Evolutionary conservation across 2,329 filamentous ascomycete species (phyloP).

Genomic region (Macrophomina tecta): DNA sequence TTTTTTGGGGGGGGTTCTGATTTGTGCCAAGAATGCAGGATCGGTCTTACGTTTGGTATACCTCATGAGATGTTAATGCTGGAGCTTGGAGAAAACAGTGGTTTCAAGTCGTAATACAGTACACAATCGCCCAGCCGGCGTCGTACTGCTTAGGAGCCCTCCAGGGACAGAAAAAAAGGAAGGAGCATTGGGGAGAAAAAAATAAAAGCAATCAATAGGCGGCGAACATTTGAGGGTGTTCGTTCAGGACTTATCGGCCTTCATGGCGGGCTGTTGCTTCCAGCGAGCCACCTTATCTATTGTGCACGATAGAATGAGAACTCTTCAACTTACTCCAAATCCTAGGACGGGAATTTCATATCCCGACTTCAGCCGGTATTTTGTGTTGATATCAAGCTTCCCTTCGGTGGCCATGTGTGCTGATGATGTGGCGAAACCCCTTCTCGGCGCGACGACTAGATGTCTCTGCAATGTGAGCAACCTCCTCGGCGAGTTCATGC

Average conservation of each 20-base stretch:
- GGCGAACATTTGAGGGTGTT: too few relatives aligned
- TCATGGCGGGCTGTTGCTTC: too few relatives aligned
- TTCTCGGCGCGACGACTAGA: background rate
- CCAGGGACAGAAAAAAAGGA: too few relatives aligned
- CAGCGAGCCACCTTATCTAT: too few relatives aligned
- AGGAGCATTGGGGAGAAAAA: too few relatives aligned
- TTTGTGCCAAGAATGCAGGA: constrained; percentile 16
- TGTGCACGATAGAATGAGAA: constrained; percentile 25
- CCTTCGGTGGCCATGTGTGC: constrained; percentile 45
- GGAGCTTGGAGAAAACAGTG: background rate
- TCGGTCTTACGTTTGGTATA: constrained; percentile 48
- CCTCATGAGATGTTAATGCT: constrained; percentile 34
- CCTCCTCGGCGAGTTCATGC: background rate
- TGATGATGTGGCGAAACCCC: constrained; percentile 27
- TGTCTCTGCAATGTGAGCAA: constrained; percentile 20
- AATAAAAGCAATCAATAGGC: too few relatives aligned
- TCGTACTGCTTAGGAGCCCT: too few relatives aligned
- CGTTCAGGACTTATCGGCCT: too few relatives aligned
- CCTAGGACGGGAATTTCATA: constrained; percentile 67
- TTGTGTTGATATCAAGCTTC: constrained; percentile 53
- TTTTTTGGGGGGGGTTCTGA: too few relatives aligned
- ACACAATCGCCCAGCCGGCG: too few relatives aligned
- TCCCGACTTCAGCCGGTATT: constrained; percentile 62
- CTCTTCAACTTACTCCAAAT: constrained; percentile 54
- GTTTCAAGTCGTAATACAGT: background rate